Evolutionary conservation across 2,329 filamentous ascomycete genomes (phyloP), one percentile per base, ranked within the genome.

Genomic region (Ceratocystis cubensis): DNA sequence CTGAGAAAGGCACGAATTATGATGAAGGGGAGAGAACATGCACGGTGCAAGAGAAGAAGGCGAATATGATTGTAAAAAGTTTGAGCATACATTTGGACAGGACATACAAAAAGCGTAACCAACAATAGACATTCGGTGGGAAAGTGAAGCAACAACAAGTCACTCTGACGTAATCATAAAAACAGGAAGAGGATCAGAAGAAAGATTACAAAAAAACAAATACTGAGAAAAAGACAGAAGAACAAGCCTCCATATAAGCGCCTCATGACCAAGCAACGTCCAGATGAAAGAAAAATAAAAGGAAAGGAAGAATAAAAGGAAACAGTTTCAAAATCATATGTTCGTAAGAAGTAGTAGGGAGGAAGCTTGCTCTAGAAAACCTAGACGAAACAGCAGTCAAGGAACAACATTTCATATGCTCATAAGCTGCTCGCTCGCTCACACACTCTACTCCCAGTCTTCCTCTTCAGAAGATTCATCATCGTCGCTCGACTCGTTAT

Each of bases 361-460:
- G 37, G 37, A 41, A 41, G 10, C 37, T 41, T 41, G 37, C 37
- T 41, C 37, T 41, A 13, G 37, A 41, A 41, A 22, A 13, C n/a
- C 46, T 50, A 59, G 53, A 37, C 7, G 22, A 33, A n/a, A 57
- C 53, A 57, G 22, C 6, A 41, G 37, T 41, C 10, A 41, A 41
- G 37, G 37, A 41, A 41, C 37, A 41, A 13, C 37, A 41, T 41
- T 13, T 41, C 37, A 41, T 41, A 41, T 41, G 37, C 37, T 13
- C 37, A 41, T 4, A 13, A 53, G 41, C 59, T 22, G 61, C 50
- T 30, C 5, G 25, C 25, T 53, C 48, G 48, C 62, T 15, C 22
- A 17, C 4, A 15, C 15, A n/a, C 5, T 33, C 70, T 80, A 91
- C 76, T 91, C 88, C 87, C 88, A 91, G 73, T 91, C 88, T 71